Evolutionary conservation across 2,329 filamentous ascomycete genomes (phyloP), one percentile per base, ranked within the genome.

Genomic region (Pyrenochaeta sp.): DNA sequence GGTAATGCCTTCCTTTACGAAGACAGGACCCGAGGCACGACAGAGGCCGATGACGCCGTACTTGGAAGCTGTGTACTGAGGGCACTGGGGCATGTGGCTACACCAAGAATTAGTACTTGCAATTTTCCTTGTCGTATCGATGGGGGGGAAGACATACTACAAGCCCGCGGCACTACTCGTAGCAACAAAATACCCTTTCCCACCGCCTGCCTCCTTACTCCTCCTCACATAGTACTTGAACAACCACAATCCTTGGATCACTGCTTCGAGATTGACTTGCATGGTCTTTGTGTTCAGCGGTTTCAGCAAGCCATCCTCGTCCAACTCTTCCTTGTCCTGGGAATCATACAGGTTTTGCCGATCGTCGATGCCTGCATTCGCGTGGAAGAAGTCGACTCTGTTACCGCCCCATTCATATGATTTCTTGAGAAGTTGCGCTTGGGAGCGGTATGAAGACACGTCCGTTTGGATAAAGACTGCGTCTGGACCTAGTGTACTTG

Each of bases 311-410:
- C 76, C 77, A 7, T 77, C 74, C 27, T 76, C 69, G 37, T 76
- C 72, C 36, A 74, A 25, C 44, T 68, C 65, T 47, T 74, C 73
- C 15, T 71, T 69, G 6, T 71, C 67, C 37, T 52, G 56, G 5
- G 40, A 30, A 36, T 76, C 72, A 42, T 79, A 79, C n/a, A 81
- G 58, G 27, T 68, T 64, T 51, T 79, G 75, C 37, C 68, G 68
- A 54, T 77, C 79, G 47, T 72, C 77, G 50, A 81, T 77, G 0
- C 79, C 80, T 2, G 80, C 80, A 65, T 82, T 82, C 2, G 79
- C 76, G 39, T 79, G 78, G 61, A 76, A 73, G 52, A 81, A 76
- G 58, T 81, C 79, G 1, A 82, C 61, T 0, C 79, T 69, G 47
- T 73, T 74, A 8, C 78, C 78, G 5, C 78, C 78, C 77, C 78